Evolutionary conservation across 352 stramenopile genomes (phyloP).

Genomic region (Globisporangium canariense): DNA sequence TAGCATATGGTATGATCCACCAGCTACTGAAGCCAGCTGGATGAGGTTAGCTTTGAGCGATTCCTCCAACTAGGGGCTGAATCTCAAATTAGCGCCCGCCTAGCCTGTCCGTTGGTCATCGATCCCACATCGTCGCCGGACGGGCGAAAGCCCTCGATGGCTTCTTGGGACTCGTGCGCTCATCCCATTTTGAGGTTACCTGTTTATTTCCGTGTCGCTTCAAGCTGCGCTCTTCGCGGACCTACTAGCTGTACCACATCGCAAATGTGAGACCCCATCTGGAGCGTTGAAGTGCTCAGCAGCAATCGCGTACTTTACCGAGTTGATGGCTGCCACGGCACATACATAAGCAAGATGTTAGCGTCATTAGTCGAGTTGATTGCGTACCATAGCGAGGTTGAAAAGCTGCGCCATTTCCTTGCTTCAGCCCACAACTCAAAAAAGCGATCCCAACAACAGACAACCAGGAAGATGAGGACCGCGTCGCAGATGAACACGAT

Average conservation of each 20-base stretch:
- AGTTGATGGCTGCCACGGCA: constrained; percentile 1
- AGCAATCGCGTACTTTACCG: background rate
- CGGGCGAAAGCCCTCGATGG: constrained; percentile 19
- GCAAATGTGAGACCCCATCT: too few species aligned
- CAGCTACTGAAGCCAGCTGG: too few species aligned
- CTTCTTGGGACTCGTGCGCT: constrained; percentile 3
- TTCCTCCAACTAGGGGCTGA: constrained; percentile 11
- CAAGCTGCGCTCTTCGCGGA: too few species aligned
- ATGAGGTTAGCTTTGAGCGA: too few species aligned
- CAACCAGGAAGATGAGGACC: constrained; percentile 1
- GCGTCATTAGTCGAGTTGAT: background rate
- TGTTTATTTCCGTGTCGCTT: too few species aligned
- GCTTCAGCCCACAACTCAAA: background rate
- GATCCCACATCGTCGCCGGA: background rate
- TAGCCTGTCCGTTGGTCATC: too few species aligned
- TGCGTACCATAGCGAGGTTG: background rate
- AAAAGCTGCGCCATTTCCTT: background rate
- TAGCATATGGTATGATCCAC: too few species aligned
- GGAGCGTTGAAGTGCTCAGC: too few species aligned
- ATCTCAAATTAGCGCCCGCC: constrained; percentile 8
- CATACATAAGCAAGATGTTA: background rate
- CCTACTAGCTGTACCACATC: too few species aligned
- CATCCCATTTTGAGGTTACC: constrained; percentile 4
- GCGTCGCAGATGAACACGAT: background rate
- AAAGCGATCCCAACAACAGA: background rate